Evolutionary conservation across 1,284 basidiomycete genomes (phyloP), one percentile per base, ranked within the genome.

Genomic region (Termitomyces sp.): DNA sequence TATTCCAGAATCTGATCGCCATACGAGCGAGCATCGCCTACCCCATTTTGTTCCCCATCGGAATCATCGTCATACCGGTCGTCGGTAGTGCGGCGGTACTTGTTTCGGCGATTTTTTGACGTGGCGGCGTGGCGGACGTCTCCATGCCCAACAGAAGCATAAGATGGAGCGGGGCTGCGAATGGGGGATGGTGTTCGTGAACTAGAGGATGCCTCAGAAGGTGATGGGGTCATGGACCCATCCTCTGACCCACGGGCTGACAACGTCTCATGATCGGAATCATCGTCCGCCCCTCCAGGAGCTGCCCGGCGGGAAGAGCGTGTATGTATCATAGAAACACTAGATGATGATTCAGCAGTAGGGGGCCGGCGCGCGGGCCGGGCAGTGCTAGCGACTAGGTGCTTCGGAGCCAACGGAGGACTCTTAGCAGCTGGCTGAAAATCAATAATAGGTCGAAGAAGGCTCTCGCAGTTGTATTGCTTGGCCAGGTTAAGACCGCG

Each of bases 1-100:
- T 98, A 99, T 74, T 99, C 96, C 61, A 99, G 79, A 57, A 99
- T 95, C 67, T 95, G 90, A 69, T 98, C 95, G 41, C 89, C 93
- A 66, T 99, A 99, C 21, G 76, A 74, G 48, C 81, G 75, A 19
- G 77, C 71, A 58, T 82, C 80, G 41, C 66, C 66, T 5, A 59
- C 58, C 24, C 73, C 76, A 53, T 78, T 78, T 37, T 62, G 62
- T 51, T 80, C 80, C 8, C 71, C 72, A 44, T 78, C 81, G 37
- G 68, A 71, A 14, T 60, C 57, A 26, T 74, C 72, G 21, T 71
- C 68, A 16, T 68, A 66, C 13, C 67, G 69, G 18, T 74, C 70
- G 54, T 72, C 70, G 13, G 61, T 60, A 42, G 70, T 66, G 33
- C 68, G 71, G 51, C 70, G 70, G 54, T 71, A 65, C 45, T 63